A percentile compares a stretch with the other conserved stretches of the same genome.
Conservation (phyloP, 2,329 filamentous ascomycete genomes). For the Fusarium tanahbumbuense region DNA sequence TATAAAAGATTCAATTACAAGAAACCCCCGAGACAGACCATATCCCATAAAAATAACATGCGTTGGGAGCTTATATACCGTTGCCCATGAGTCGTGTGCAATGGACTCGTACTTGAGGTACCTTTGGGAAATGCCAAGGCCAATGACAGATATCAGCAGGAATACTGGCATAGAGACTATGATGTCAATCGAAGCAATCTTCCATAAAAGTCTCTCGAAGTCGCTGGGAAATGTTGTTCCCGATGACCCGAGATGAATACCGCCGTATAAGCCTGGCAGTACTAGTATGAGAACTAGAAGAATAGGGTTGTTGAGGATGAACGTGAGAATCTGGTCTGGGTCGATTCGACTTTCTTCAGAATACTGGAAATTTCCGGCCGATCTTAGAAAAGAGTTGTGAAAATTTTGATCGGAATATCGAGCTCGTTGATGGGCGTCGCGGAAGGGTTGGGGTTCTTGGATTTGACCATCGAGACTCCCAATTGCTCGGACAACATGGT, state of each 20-base stretch:
- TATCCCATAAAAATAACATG: neutral
- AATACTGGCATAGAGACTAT: neutral
- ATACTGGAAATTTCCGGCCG: neutral
- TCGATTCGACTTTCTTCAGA: neutral
- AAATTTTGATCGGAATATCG: neutral
- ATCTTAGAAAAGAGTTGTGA: accelerated
- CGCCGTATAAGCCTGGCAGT: neutral
- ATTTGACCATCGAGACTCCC: neutral
- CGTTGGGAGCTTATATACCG: accelerated
- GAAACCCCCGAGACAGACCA: accelerated
- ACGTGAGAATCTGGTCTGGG: neutral
- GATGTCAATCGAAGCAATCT: neutral
- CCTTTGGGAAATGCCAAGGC: neutral
- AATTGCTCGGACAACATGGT: neutral
- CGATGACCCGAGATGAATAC: neutral
- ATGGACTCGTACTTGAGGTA: neutral
- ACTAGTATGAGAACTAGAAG: neutral
- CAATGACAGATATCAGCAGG: neutral
- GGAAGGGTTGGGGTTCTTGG: neutral
- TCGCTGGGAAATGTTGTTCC: neutral
- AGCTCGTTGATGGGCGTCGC: neutral
- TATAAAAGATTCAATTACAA: neutral
- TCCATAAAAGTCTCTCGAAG: neutral
- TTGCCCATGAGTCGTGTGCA: neutral
- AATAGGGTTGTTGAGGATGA: neutral